Evolutionary conservation across 768 basidiomycete genomes (phyloP), one percentile per base, ranked within the genome.

Genomic region (Lactifluus hygrophoroides): DNA sequence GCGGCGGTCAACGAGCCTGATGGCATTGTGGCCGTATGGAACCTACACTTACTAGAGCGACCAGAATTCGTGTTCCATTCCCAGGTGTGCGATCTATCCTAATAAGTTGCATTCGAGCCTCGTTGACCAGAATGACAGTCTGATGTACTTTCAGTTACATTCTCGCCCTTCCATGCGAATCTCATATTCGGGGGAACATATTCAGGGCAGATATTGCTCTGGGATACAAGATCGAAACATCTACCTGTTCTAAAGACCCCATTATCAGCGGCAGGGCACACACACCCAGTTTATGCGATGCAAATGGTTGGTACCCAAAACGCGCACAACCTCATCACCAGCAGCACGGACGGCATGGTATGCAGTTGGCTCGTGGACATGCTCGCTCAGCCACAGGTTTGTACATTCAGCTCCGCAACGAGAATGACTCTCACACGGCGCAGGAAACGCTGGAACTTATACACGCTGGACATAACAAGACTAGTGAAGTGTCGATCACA

Each of bases 21-120:
- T 64, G 96, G 96, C 9, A 86, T 98, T 53, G 96, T 95, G 25
- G 90, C 91, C 2, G 88, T 99, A 4, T 99, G 96, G 96, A 98
- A 98, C 70, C 74, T 96, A 35, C 96, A 98, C 69, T 74, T 98
- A 4, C 77, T 94, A 2, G 96, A 97, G 69, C 82, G 95, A 62
- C 94, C 96, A 27, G 96, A 99, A 69, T 99, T 97, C 63, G 82
- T 98, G 54, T 98, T 99, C 73, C 96, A 99, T 69, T 94, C 96
- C 2, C 96, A 96, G 77, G 95, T 96, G 58, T 49, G 84, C 61
- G 37, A 44, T 46, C 35, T 61, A n/a, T 54, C 21, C 10, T 40
- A 42, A 1, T 21, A n/a, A n/a, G 23, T 40, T 9, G 16, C 38
- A 51, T 35, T 40, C 53, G 50, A 44, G 48, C 9, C 50, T 37